phyloP scores from a whole-genome alignment of 345 rosid species.

The Boechera retrofracta region DNA sequence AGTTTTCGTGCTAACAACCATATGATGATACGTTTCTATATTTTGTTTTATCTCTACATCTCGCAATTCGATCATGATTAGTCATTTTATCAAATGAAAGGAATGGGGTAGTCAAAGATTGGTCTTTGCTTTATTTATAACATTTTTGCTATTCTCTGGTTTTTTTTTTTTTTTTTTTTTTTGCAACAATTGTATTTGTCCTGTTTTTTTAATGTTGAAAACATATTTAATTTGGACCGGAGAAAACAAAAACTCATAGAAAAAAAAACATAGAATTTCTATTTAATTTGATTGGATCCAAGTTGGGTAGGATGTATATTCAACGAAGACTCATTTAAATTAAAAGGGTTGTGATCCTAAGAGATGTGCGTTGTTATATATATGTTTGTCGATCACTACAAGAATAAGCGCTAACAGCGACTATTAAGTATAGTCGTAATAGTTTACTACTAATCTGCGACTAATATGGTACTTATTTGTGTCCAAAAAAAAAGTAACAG shows the following conservation, averaged over 20 bases:
- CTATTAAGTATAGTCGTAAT: no score
- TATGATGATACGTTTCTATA: neutral
- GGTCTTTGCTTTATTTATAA: neutral
- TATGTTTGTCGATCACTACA: neutral
- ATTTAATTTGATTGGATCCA: neutral
- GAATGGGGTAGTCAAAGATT: neutral
- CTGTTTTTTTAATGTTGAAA: neutral
- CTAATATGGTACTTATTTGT: no score
- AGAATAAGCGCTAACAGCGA: no score
- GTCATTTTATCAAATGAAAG: slow-evolving; percentile 2
- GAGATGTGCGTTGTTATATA: neutral
- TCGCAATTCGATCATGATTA: slow-evolving; percentile 2
- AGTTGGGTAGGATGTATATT: neutral
- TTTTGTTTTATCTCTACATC: neutral
- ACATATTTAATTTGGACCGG: neutral
- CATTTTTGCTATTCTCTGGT: neutral
- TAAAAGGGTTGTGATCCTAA: neutral
- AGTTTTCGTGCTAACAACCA: slow-evolving; percentile 20
- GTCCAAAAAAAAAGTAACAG: no score
- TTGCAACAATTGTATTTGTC: no score
- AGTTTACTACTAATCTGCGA: no score
- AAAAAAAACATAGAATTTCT: neutral
- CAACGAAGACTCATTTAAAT: neutral
- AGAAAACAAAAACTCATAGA: neutral
- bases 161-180: neutral